phyloP scores from a whole-genome alignment of 2,329 filamentous ascomycete species.

The Arthrobotrys sphaeroides region DNA sequence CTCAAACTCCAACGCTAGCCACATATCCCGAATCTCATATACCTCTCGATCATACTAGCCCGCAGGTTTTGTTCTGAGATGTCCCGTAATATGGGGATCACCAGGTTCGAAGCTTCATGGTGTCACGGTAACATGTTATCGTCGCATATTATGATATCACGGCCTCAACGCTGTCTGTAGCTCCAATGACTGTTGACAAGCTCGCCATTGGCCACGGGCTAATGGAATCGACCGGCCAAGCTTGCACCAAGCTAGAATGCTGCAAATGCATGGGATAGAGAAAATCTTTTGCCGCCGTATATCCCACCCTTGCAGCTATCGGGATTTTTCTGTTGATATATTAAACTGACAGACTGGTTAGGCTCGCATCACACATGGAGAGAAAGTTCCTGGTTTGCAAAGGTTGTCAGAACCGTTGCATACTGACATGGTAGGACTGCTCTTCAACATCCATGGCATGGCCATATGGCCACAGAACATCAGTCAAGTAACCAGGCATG shows the following conservation, averaged over 20 bases:
- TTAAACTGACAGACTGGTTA: conserved; percentile 1
- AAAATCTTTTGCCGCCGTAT: conserved; percentile 4
- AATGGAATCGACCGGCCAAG: conserved; percentile 6
- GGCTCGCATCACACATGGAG: conserved; percentile 1
- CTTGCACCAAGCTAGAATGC: neutral
- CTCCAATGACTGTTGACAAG: neutral
- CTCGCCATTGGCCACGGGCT: conserved; percentile 1
- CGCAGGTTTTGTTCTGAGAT: neutral
- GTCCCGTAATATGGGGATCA: neutral
- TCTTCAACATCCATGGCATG: neutral
- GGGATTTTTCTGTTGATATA: conserved; percentile 9
- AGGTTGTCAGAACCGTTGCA: neutral
- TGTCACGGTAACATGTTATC: neutral
- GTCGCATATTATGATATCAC: neutral
- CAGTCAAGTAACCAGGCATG: neutral
- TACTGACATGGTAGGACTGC: neutral
- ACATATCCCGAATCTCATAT: neutral
- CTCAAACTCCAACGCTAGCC: neutral
- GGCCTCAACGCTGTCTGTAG: neutral
- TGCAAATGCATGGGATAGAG: neutral
- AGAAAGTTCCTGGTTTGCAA: conserved; percentile 14
- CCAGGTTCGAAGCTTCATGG: neutral
- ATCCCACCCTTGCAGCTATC: neutral
- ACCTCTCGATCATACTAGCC: neutral
- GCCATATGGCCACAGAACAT: neutral